Base-by-base conservation (phyloP, 352 stramenopile genomes). In the Globisporangium alternatum region DNA sequence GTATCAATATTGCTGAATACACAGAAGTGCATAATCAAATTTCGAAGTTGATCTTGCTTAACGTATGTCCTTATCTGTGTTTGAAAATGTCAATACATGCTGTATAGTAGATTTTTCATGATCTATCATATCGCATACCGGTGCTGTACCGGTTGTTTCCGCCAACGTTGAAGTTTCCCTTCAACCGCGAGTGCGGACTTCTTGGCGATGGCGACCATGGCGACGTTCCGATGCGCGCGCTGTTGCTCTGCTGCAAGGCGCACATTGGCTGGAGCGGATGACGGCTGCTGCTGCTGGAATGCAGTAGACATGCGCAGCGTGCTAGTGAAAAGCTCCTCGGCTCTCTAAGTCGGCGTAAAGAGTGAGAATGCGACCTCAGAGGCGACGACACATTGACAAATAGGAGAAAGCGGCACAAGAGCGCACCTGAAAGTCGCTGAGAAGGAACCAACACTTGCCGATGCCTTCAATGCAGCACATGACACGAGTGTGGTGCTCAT, bases 151-250 rank as follows among this genome's bases (percentile, higher is more conserved):
- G 13, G 39, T 45, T 45, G 39, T 15, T 45, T 13, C 13, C 39
- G 4, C 39, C 13, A 45, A 45, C 39, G 13, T 45, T 45, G 43
- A 55, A 75, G 67, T 66, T 67, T 62, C 22, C 17, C 2, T 15
- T 48, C 15, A 1, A 74, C 65, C 12, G 64, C 71, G 2, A 8
- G 9, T 3, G 53, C 62, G 3, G 61, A 66, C 25, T 60, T 61
- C 61, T 61, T 60, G 6, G 78, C 78, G 10, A 92, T 72, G 1
- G 81, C 75, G 15, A 89, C 60, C 67, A 86, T 71, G 12, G 80
- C 83, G 25, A 92, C 39, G 57, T 92, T 92, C 65, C 77, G 86
- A 62, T 88, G 73, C 39, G 67, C 69, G 6, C 81, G 83, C n/a
- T 68, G 68, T 21, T 72, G 67, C 19, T 74, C 47, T 35, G 25